Evolutionary conservation across 345 rosid species (phyloP), one percentile per base, ranked within the genome.

Genomic region (Corchorus olitorius): DNA sequence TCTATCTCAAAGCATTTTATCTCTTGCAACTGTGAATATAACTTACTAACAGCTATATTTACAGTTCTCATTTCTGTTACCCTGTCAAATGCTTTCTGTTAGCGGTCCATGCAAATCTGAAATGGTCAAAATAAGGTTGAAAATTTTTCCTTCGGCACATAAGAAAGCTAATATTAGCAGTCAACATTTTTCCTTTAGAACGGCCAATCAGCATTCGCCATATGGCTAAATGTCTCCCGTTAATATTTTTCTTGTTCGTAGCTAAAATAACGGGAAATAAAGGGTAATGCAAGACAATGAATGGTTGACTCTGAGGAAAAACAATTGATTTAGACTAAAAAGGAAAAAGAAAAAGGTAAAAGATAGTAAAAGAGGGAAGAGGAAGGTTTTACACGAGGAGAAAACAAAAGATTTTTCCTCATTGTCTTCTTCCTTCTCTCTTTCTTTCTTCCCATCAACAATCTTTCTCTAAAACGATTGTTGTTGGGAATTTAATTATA

Each of bases 211-310:
- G 37, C 65, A 39, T 19, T n/a, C 15, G 63, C 60, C 62, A 75
- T 27, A 8, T 76, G 79, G 59, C 66, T 27, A 0, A 61, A 49
- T 59, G 45, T 19, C 15, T 70, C 41, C 75, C 79, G 20, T 37
- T 19, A 62, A 48, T 59, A 22, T 12, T 49, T 34, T 19, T 58
- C n/a, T 33, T 59, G 1, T 66, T 10, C 45, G 4, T 14, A 6
- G 75, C 69, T 20, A 60, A n/a, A 61, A 70, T 59, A 37, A 10
- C 10, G 61, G 58, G 33, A 1, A 76, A 68, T 46, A 15, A 43
- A 33, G 58, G 65, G n/a, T 27, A 27, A 27, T 27, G 27, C 43
- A 4, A 39, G 0, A 39, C 67, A 56, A 43, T 56, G 48, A 58
- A 27, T 43, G 27, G 27, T 69, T 59, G 62, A 33, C 3, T 37